These are phyloP conservation scores for Cephaloascus fragrans DNA, from an alignment of 805 yeast species.

Conservation along the genomic window DNA sequence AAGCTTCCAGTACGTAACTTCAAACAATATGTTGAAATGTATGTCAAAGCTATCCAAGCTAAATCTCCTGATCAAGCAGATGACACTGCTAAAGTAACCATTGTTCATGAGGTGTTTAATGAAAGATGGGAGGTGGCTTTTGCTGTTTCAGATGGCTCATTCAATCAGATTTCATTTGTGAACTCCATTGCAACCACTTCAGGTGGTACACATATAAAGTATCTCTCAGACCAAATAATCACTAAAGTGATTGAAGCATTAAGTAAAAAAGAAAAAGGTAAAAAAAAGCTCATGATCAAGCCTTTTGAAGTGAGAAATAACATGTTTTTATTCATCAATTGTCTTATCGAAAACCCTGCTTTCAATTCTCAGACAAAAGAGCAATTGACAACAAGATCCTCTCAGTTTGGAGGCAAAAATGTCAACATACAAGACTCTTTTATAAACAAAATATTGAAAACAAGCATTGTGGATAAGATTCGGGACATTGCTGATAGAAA, in stretches of 20 bases:
- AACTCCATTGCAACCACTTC: slow-evolving; percentile 95
- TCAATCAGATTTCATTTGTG: slow-evolving; percentile 93
- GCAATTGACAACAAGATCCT: slow-evolving; percentile 79
- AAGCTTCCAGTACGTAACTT: slow-evolving; percentile 62
- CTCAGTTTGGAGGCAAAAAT: slow-evolving; percentile 84
- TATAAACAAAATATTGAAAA: slow-evolving; percentile 55
- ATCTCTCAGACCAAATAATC: slow-evolving; percentile 76
- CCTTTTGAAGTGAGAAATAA: slow-evolving; percentile 85
- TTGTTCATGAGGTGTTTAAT: slow-evolving; percentile 71
- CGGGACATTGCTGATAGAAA: slow-evolving; percentile 78
- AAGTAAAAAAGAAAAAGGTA: slow-evolving; percentile 50
- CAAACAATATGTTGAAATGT: slow-evolving; percentile 83
- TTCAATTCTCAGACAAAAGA: slow-evolving; percentile 97
- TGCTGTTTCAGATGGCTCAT: slow-evolving; percentile 82
- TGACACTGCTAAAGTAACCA: slow-evolving; percentile 6
- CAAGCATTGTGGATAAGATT: slow-evolving; percentile 65
- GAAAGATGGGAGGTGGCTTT: slow-evolving; percentile 96
- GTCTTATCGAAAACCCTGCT: slow-evolving; percentile 92
- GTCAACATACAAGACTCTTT: slow-evolving; percentile 67
- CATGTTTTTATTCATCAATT: slow-evolving; percentile 84
- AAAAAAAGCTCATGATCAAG: slow-evolving; percentile 59
- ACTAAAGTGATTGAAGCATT: slow-evolving; percentile 64
- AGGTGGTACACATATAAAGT: slow-evolving; percentile 93
- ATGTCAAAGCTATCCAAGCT: slow-evolving; percentile 64
- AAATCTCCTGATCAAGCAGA: slow-evolving; percentile 24